Percentiles rank a stretch among this genome's conserved stretches.
These are phyloP conservation scores for Thelephora terrestris DNA, from an alignment of 1,284 basidiomycete genomes.

Conservation along the genomic window DNA sequence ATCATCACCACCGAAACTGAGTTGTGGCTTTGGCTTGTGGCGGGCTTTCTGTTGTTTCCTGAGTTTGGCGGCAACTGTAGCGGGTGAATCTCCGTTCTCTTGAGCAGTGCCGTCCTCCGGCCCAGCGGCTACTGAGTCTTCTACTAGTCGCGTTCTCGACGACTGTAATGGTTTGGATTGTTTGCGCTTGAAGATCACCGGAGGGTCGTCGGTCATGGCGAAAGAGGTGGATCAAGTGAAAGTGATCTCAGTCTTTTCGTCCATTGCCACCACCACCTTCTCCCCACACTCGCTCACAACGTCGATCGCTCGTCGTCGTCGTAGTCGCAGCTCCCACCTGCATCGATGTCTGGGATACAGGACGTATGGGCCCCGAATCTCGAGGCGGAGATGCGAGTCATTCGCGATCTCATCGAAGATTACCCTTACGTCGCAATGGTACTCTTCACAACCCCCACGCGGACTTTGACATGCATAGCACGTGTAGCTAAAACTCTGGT, in stretches of 20 bases:
- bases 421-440: slow-evolving; percentile 98
- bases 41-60: slow-evolving; percentile 58
- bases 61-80: slow-evolving; percentile 48
- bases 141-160: slow-evolving; percentile 27
- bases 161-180: slow-evolving; percentile 39
- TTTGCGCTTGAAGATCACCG: slow-evolving; percentile 44
- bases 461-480: neutral
- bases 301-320: too few relatives aligned
- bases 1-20: slow-evolving; percentile 80
- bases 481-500: slow-evolving; percentile 10
- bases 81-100: slow-evolving; percentile 34
- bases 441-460: slow-evolving; percentile 12
- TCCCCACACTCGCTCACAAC: too few relatives aligned
- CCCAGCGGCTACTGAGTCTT: slow-evolving; percentile 28
- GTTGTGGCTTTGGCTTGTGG: slow-evolving; percentile 47
- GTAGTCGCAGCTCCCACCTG: neutral
- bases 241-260: too few relatives aligned
- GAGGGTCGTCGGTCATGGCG: slow-evolving; percentile 19
- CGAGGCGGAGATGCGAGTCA: slow-evolving; percentile 82
- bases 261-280: too few relatives aligned
- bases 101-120: slow-evolving; percentile 18
- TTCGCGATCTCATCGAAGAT: slow-evolving; percentile 80
- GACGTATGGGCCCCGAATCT: slow-evolving; percentile 96
- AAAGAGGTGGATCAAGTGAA: neutral
- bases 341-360: slow-evolving; percentile 58